A percentile compares a stretch with the other conserved stretches of the same genome.
Evolutionary conservation across 2,329 filamentous ascomycete species (phyloP).

Genomic region (Alternaria consortialis): DNA sequence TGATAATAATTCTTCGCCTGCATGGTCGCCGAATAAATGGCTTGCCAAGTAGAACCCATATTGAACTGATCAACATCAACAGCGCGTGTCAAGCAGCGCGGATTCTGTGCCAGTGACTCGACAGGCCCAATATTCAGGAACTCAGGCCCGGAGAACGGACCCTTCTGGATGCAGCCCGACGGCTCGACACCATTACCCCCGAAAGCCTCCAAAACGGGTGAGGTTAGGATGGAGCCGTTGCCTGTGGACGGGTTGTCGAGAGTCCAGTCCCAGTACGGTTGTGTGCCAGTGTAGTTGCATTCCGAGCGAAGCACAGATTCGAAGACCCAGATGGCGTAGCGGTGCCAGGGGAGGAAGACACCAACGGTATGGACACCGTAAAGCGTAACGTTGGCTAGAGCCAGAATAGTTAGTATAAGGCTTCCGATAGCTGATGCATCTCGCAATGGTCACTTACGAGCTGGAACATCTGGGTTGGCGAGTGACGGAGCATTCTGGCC

Average conservation of each 20-base stretch:
- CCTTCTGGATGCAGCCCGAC: not conserved
- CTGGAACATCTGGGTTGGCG: not conserved
- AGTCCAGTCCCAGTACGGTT: slow-evolving; percentile 3
- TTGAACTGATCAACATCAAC: not conserved
- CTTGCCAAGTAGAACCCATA: not conserved
- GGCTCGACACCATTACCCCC: not conserved
- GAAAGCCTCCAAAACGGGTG: not conserved
- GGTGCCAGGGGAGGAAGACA: slow-evolving; percentile 2
- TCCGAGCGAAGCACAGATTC: slow-evolving; percentile 2
- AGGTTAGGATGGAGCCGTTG: not conserved
- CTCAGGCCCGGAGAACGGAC: not conserved
- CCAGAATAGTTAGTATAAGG: not conserved
- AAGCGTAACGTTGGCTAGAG: not conserved
- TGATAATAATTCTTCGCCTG: not conserved
- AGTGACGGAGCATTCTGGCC: not conserved
- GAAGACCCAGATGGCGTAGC: slow-evolving; percentile 1
- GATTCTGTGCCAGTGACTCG: not conserved
- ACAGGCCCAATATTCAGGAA: not conserved
- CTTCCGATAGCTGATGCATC: not conserved
- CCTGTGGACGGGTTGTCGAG: not conserved
- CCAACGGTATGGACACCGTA: not conserved
- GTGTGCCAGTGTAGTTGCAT: slow-evolving; percentile 1
- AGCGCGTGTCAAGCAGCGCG: not conserved
- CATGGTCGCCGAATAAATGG: not conserved
- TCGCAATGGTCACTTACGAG: not conserved